Base-by-base conservation (phyloP, 208 protist species). In the Chromosphaera perkinsii region DNA sequence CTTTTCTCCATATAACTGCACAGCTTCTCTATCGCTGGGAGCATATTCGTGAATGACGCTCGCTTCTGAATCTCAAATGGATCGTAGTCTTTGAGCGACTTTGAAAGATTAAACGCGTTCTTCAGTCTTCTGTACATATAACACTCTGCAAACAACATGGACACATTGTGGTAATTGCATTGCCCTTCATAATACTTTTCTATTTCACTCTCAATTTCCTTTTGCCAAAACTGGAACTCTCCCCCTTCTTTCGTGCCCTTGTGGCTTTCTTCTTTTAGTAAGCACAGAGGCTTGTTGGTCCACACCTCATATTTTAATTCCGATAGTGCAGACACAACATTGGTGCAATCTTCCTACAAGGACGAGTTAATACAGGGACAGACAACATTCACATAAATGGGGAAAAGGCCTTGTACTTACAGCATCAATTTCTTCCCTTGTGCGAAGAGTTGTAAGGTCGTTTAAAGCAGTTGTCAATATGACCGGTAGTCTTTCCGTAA, bases 261-360 rank as follows among this genome's bases (percentile, higher is more conserved):
- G 10, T 60, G 27, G 12, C 29, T 60, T 32, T n/a, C n/a, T n/a
- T n/a, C n/a, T n/a, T n/a, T n/a, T n/a, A n/a, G n/a, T n/a, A n/a
- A n/a, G n/a, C n/a, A n/a, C n/a, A n/a, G n/a, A n/a, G 54, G 54
- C 32, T 60, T 60, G 27, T 60, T 27, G 14, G 54, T 60, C 54
- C 54, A 60, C 32, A 60, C 17, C 10, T 10, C 17, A 32, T 60
- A 60, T 32, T 60, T 60, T 9, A 60, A 24, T 20, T 60, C 20
- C 54, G 54, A 60, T 48, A 60, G 54, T 0, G 20, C 27, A n/a
- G 54, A n/a, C 35, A 60, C 40, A 14, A 32, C 14, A 24, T 42
- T 60, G 17, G 29, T 12, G 17, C 14, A 0, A 42, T 12, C 27
- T 14, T 60, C 54, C 54, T 60, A n/a, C n/a, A n/a, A n/a, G n/a